Conservation (phyloP, 208 protist genomes). For the Giardia duodenalis region DNA sequence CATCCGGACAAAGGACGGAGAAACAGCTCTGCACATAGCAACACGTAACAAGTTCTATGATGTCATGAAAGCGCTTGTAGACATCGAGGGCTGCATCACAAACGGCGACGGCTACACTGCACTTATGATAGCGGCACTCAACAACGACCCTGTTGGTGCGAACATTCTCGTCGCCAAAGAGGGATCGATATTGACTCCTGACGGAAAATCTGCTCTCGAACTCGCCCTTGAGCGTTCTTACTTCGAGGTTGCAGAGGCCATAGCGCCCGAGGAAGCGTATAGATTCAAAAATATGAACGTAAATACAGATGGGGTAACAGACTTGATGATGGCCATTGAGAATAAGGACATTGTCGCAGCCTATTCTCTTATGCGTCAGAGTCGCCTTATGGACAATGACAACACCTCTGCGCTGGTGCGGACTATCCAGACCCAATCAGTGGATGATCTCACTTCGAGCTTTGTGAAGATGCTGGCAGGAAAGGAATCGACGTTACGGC, state of each 20-base stretch:
- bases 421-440: not conserved
- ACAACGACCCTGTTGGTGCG: not conserved
- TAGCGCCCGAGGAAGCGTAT: not conserved
- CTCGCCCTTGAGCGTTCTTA: not conserved
- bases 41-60: not conserved
- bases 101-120: not conserved
- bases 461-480: not conserved
- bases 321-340: not conserved
- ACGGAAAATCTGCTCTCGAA: not conserved
- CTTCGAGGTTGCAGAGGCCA: not conserved
- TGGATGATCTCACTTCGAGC: not conserved
- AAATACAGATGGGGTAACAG: too few relatives aligned
- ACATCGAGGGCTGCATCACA: not conserved
- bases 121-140: not conserved
- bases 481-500: not conserved
- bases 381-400: not conserved
- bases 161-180: not conserved
- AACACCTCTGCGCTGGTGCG: not conserved
- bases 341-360: not conserved
- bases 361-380: not conserved
- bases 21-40: not conserved
- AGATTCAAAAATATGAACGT: too few relatives aligned
- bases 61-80: not conserved
- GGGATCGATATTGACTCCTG: not conserved
- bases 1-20: not conserved